phyloP scores from a whole-genome alignment of 768 basidiomycete species.

The Lactarius hatsudake region DNA sequence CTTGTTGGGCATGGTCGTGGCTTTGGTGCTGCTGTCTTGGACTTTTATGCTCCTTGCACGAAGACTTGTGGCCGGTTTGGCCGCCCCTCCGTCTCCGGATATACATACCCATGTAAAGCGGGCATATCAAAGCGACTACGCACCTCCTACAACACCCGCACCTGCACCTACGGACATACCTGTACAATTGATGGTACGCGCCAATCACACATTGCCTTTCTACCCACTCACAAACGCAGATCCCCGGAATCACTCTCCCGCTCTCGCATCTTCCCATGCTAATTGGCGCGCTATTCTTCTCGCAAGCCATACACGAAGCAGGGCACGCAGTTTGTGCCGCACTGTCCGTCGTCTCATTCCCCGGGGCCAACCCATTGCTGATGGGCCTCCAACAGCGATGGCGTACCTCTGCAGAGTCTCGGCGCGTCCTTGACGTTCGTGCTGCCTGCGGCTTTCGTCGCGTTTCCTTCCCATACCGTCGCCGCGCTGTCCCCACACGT shows the following conservation, averaged over 20 bases:
- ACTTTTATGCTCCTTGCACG: slow-evolving; percentile 19
- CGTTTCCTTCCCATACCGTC: slow-evolving; percentile 47
- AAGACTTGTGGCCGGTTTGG: background rate
- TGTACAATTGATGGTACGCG: slow-evolving; percentile 24
- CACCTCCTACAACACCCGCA: background rate
- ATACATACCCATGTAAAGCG: slow-evolving; percentile 7
- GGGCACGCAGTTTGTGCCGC: slow-evolving; percentile 80
- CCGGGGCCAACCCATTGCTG: background rate
- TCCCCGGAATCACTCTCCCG: slow-evolving; percentile 82
- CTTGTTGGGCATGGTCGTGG: slow-evolving; percentile 14
- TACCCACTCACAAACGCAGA: slow-evolving; percentile 40
- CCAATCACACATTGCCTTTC: background rate
- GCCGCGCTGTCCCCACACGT: slow-evolving; percentile 41
- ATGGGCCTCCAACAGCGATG: slow-evolving; percentile 46
- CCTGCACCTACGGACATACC: slow-evolving; percentile 3
- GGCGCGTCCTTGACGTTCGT: slow-evolving; percentile 60
- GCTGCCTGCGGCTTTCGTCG: slow-evolving; percentile 74
- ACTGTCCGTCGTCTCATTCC: slow-evolving; percentile 45
- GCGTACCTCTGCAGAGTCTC: slow-evolving; percentile 56
- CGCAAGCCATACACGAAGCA: slow-evolving; percentile 74
- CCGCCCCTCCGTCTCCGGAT: background rate
- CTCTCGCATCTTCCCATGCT: slow-evolving; percentile 67
- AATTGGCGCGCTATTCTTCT: slow-evolving; percentile 54
- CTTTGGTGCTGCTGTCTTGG: slow-evolving; percentile 22
- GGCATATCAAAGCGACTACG: slow-evolving; percentile 1